Conservation (phyloP, 108 stramenopile genomes). For the Cylindrotheca closterium region DNA sequence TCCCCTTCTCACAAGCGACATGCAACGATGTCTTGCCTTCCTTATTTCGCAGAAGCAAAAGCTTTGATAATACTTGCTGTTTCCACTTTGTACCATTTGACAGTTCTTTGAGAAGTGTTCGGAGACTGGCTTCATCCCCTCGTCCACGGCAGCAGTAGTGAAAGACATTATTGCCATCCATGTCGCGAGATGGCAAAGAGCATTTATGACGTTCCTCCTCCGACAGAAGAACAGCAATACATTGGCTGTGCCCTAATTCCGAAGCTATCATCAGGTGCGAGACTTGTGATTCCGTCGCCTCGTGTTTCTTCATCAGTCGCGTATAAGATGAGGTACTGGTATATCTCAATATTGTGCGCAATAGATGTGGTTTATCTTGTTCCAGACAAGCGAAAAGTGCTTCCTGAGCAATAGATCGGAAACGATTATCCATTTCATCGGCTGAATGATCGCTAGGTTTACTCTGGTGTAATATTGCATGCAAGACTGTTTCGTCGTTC, state of each 20-base stretch:
- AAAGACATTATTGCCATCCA: constrained; percentile 29
- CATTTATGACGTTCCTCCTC: constrained; percentile 6
- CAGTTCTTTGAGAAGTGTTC: constrained; percentile 14
- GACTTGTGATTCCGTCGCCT: constrained; percentile 21
- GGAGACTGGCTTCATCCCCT: constrained; percentile 8
- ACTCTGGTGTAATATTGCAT: too few species aligned
- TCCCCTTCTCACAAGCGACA: constrained; percentile 52
- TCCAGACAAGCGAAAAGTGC: constrained; percentile 8
- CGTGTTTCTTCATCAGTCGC: background rate
- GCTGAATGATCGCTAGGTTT: background rate
- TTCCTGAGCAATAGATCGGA: background rate
- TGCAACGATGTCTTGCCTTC: constrained; percentile 54
- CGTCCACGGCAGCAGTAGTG: constrained; percentile 35
- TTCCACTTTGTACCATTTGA: constrained; percentile 17
- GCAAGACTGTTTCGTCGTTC: too few species aligned
- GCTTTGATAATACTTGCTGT: constrained; percentile 31
- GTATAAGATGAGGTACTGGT: constrained; percentile 10
- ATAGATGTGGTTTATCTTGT: constrained; percentile 21
- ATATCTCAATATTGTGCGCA: constrained; percentile 1
- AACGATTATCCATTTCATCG: background rate
- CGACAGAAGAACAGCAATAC: constrained; percentile 48
- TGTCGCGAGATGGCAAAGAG: constrained; percentile 11
- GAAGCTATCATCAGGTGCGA: constrained; percentile 57
- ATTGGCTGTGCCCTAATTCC: constrained; percentile 46
- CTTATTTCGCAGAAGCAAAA: constrained; percentile 47